Evolutionary conservation across 345 rosid genomes (phyloP).

Genomic region (Bruguiera sexangula): DNA sequence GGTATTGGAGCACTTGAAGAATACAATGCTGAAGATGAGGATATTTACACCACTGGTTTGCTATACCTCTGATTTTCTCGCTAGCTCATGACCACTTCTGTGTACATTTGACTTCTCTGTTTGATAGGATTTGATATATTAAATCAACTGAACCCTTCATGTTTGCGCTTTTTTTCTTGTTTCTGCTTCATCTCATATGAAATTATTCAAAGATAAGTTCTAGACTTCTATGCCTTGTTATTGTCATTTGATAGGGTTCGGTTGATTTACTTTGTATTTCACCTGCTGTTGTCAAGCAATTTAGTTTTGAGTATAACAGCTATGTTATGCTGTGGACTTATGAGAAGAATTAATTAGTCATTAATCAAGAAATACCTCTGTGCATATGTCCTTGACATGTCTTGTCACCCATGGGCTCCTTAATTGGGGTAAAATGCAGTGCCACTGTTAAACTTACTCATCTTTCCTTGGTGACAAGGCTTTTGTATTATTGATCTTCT

Average conservation of each 20-base stretch:
- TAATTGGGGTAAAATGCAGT: not conserved
- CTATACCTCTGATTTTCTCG: conserved; percentile 1
- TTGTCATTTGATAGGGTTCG: too few relatives aligned
- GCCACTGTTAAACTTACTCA: not conserved
- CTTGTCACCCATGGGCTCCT: not conserved
- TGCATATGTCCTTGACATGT: not conserved
- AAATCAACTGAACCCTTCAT: too few relatives aligned
- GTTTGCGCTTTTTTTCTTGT: not conserved
- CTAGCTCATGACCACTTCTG: not conserved
- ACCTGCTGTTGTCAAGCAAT: not conserved
- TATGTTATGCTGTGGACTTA: not conserved
- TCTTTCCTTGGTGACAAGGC: not conserved
- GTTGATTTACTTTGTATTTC: not conserved
- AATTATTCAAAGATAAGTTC: too few relatives aligned
- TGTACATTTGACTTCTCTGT: not conserved
- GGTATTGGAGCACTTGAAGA: conserved; percentile 99
- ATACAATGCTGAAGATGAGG: conserved; percentile 95
- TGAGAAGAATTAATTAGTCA: not conserved
- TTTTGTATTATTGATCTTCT: not conserved
- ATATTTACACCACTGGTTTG: conserved; percentile 71
- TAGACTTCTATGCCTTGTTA: too few relatives aligned
- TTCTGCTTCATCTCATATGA: not conserved
- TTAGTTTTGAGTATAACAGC: not conserved
- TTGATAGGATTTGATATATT: too few relatives aligned
- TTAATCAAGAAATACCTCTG: not conserved